phyloP scores from a whole-genome alignment of 2,329 filamentous ascomycete genomes.

The Apiospora phragmitis region DNA sequence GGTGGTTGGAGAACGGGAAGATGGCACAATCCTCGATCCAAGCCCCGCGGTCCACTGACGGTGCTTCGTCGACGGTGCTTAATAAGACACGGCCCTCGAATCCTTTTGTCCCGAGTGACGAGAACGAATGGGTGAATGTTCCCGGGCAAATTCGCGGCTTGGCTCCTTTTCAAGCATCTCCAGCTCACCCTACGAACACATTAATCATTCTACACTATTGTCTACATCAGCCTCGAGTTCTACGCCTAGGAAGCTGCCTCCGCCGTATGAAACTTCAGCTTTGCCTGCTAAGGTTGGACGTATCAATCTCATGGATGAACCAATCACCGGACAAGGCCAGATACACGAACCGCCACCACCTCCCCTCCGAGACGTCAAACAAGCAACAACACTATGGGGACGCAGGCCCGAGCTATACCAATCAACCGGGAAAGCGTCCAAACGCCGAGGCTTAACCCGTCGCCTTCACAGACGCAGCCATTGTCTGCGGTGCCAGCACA shows the following conservation, averaged over 20 bases:
- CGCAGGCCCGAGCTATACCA: conserved; percentile 20
- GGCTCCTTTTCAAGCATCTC: conserved; percentile 57
- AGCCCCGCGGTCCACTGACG: conserved; percentile 55
- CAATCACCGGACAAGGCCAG: conserved; percentile 24
- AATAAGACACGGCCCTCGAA: conserved; percentile 79
- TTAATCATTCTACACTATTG: conserved; percentile 49
- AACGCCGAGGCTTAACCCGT: conserved; percentile 16
- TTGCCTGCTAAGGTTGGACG: conserved; percentile 48
- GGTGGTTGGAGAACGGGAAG: conserved; percentile 70
- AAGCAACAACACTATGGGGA: conserved; percentile 19
- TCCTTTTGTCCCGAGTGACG: conserved; percentile 72
- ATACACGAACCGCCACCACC: conserved; percentile 43
- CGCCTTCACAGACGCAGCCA: conserved; percentile 18
- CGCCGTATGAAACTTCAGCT: conserved; percentile 47
- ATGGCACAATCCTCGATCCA: conserved; percentile 73
- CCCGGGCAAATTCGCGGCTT: conserved; percentile 52
- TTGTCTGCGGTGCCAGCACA: conserved; percentile 24
- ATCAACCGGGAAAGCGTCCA: conserved; percentile 38
- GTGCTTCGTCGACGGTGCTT: conserved; percentile 55
- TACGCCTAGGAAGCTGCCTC: conserved; percentile 51
- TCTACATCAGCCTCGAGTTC: conserved; percentile 47
- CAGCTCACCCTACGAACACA: conserved; percentile 60
- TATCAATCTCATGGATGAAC: conserved; percentile 44
- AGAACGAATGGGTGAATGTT: conserved; percentile 81
- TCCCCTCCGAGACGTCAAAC: conserved; percentile 37